Evolutionary conservation across 768 basidiomycete genomes (phyloP), one percentile per base, ranked within the genome.

Genomic region (Boletus eberwhitei): DNA sequence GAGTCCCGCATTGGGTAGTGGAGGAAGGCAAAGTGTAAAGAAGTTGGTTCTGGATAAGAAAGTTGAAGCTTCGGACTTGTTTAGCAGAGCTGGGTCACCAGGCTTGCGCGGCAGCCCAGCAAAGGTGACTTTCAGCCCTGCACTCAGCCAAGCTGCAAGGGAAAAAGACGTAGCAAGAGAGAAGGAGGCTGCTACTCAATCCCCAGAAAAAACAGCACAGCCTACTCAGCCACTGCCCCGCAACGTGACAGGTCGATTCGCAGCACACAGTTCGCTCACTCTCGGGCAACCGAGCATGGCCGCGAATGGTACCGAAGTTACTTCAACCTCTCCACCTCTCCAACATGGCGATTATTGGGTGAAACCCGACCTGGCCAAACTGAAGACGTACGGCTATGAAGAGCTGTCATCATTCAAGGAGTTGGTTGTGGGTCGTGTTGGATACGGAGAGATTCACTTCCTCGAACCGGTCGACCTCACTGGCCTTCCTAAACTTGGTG

Each of bases 341-440:
- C 81, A 85, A 56, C 85, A 93, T 57, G 97, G 95, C 39, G 92
- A 97, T 56, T 99, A 98, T 74, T 98, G 85, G 81, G 84, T 88
- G 53, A 86, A 86, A 59, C 97, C 97, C 13, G 82, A 86, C 50
- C 73, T 98, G 54, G 74, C 80, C 34, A 80, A 79, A 32, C 82
- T 98, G 58, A 84, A 85, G 64, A 81, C 83, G 53, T 75, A 81
- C 24, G 82, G 89, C 19, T 84, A 87, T 64, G 82, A 86, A 59
- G 84, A 92, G 52, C 75, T 98, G 24, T 82, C 83, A 8, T 73
- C 85, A 17, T 86, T 94, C 64, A 74, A 81, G 53, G 85, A 85
- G 59, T 84, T 99, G 61, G 78, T 87, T 21, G 93, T 97, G 41
- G 93, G 94, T 9, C 87, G 96, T n/a, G 81, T 86, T 51, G 93